Base-by-base conservation (phyloP, 495 filamentous ascomycete species). In the Chaetomium tenue region DNA sequence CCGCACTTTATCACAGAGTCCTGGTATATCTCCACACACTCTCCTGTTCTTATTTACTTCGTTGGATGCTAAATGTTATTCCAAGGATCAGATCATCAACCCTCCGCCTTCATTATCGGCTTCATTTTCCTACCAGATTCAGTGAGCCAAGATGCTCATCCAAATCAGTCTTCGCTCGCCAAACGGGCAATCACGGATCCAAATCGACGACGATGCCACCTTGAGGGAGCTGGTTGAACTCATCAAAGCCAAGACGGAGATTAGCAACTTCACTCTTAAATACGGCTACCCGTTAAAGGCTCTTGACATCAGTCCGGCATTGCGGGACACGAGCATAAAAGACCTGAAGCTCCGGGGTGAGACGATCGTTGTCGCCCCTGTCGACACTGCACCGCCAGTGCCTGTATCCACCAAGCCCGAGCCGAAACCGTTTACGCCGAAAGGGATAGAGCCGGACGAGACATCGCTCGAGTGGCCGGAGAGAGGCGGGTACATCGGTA, bases 241-340 rank as follows among this genome's bases (percentile, higher is more conserved):
- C 52, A 63, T 82, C 70, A 68, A 73, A 47, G 60, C 68, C 9
- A 69, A 70, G 63, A 77, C 74, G 2, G 79, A 77, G 13, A 60
- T 78, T 26, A 37, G 63, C 7, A 72, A 76, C 33, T 91, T 93
- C 67, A 87, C 92, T 40, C 77, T 96, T 50, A 97, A 96, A 79
- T 90, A 88, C 73, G 92, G 93, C 22, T 98, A 91, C 74, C 94
- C 94, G 3, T 83, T 90, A 3, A 87, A 88, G 68, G 78, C 86
- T 20, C 81, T 98, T 15, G 75, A 83, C 30, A 79, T 91, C 16
- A 81, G 85, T 33, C 66, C 77, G 9, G 62, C 65, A 16, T 56
- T 64, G 9, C 66, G 46, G n/a, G 42, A 61, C 12, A 60, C 47
- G 7, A 55, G 58, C 7, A 58, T 79, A 69, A 84, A 66, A 66